Evolutionary conservation across 768 basidiomycete species (phyloP).

Genomic region (Trametes cinnabarina): DNA sequence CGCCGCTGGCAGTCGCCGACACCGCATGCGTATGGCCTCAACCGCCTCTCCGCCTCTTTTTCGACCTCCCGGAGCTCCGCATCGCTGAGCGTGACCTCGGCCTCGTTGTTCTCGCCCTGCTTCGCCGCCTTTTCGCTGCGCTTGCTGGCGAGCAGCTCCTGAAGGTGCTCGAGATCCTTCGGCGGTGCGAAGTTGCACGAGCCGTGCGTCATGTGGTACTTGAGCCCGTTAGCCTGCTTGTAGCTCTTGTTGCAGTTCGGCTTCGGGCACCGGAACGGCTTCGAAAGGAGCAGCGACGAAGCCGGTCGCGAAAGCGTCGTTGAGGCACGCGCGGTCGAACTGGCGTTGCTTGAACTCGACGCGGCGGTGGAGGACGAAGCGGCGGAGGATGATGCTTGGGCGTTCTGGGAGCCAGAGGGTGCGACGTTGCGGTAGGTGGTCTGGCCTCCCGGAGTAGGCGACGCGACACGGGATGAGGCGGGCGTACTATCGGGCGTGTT

Average conservation of each 20-base stretch:
- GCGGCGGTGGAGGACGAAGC: slow-evolving; percentile 24
- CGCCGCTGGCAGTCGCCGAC: slow-evolving; percentile 83
- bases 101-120: slow-evolving; percentile 18
- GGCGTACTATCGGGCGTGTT: slow-evolving; percentile 49
- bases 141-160: slow-evolving; percentile 60
- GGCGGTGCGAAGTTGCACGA: slow-evolving; percentile 92
- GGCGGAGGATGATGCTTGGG: slow-evolving; percentile 27
- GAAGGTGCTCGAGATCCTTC: slow-evolving; percentile 77
- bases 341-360: slow-evolving; percentile 21
- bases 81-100: slow-evolving; percentile 43
- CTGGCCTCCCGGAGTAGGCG: slow-evolving; percentile 27
- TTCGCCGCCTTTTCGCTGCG: slow-evolving; percentile 36
- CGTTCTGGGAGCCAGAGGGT: slow-evolving; percentile 17
- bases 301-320: slow-evolving; percentile 50
- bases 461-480: slow-evolving; percentile 43
- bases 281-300: slow-evolving; percentile 66
- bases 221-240: slow-evolving; percentile 93
- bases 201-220: slow-evolving; percentile 92
- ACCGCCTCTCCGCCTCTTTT: slow-evolving; percentile 77
- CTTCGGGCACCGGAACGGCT: slow-evolving; percentile 92
- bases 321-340: slow-evolving; percentile 37
- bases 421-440: slow-evolving; percentile 23
- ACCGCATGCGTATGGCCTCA: slow-evolving; percentile 86
- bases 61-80: slow-evolving; percentile 70
- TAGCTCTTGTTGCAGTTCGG: slow-evolving; percentile 94